A percentile compares a stretch with the other conserved stretches of the same genome.
phyloP scores from a whole-genome alignment of 495 filamentous ascomycete genomes.

The Penicillium pulvis region DNA sequence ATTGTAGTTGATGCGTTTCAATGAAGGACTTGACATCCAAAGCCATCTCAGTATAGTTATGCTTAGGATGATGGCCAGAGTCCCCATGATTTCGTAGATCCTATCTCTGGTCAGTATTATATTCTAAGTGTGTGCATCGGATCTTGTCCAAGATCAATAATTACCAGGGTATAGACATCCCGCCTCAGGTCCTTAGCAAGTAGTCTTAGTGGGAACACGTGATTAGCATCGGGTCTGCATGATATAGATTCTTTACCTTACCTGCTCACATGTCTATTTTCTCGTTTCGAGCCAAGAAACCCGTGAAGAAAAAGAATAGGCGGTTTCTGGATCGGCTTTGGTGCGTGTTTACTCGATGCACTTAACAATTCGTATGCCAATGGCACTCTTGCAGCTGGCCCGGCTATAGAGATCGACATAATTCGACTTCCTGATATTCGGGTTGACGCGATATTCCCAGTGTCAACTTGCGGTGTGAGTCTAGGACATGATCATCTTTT shows the following conservation, averaged over 20 bases:
- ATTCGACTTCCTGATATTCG: neutral
- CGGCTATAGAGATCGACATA: neutral
- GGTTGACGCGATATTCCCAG: neutral
- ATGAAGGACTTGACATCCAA: constrained; percentile 78
- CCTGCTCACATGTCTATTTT: constrained; percentile 88
- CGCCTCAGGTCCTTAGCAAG: constrained; percentile 12
- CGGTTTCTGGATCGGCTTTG: neutral
- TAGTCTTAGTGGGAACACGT: neutral
- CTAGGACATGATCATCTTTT: neutral
- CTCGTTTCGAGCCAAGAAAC: constrained; percentile 52
- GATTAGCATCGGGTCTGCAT: neutral
- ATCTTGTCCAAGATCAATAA: neutral
- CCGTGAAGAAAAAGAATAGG: constrained; percentile 25
- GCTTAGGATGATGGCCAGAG: constrained; percentile 65
- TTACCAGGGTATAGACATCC: constrained; percentile 17
- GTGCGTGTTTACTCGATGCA: neutral
- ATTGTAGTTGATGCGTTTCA: constrained; percentile 58
- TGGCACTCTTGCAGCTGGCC: constrained; percentile 9
- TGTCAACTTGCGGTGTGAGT: neutral
- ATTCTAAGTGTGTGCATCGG: neutral
- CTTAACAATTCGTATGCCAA: constrained; percentile 13
- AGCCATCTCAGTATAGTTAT: constrained; percentile 78
- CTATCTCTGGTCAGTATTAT: constrained; percentile 34
- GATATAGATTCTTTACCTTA: constrained; percentile 37
- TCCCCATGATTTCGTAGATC: constrained; percentile 89